Evolutionary conservation across 1,284 basidiomycete genomes (phyloP).

Genomic region (Ganoderma leucocontextum): DNA sequence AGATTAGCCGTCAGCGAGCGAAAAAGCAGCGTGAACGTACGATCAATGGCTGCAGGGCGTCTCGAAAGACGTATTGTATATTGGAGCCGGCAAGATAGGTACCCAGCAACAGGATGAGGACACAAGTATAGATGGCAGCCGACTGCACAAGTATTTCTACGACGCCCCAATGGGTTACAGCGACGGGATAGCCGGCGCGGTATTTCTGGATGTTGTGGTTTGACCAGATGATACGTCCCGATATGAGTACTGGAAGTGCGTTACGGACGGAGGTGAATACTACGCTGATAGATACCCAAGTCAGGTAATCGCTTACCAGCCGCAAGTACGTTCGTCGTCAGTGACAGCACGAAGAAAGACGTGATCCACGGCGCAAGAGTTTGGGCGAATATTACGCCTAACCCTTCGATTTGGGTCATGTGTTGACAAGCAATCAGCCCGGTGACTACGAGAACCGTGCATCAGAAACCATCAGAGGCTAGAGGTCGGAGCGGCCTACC

Average conservation of each 20-base stretch:
- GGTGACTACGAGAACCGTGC: no score
- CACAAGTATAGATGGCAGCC: constrained; percentile 30
- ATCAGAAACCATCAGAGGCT: no score
- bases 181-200: constrained; percentile 1
- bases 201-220: constrained; percentile 16
- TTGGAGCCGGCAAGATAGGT: constrained; percentile 30
- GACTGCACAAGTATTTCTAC: constrained; percentile 31
- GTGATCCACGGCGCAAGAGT: constrained; percentile 21
- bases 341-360: constrained; percentile 23
- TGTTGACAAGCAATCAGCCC: no score
- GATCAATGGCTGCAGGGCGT: constrained; percentile 30
- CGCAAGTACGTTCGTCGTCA: constrained; percentile 24
- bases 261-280: background rate
- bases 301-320: constrained; percentile 11
- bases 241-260: constrained; percentile 16
- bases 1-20: no score
- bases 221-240: constrained; percentile 20
- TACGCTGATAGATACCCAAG: background rate
- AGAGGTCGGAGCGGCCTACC: no score
- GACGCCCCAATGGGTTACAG: constrained; percentile 22
- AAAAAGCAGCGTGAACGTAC: constrained; percentile 5
- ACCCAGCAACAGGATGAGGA: constrained; percentile 25
- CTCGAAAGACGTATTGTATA: constrained; percentile 29
- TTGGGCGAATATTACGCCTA: constrained; percentile 10
- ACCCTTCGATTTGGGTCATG: constrained; percentile 9